Evolutionary conservation across 176 grass and related monocot genomes (phyloP).

Genomic region (Avena sativa): DNA sequence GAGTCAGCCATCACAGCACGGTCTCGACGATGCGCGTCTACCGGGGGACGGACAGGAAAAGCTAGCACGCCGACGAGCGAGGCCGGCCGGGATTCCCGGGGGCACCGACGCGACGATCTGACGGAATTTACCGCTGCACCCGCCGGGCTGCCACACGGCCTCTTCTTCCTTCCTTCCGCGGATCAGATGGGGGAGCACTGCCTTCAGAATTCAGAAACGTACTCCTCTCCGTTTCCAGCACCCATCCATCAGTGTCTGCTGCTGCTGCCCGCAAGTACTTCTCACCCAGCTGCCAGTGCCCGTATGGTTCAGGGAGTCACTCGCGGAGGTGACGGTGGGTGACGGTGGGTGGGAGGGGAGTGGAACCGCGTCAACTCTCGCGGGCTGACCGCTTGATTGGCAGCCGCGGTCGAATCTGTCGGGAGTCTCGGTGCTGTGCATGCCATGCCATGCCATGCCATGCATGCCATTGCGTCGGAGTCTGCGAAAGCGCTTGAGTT

Average conservation of each 20-base stretch:
- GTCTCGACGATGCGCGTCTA: conserved; percentile 32
- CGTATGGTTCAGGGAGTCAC: background rate
- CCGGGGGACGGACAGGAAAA: conserved; percentile 31
- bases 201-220: conserved; percentile 16
- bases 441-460: background rate
- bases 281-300: background rate
- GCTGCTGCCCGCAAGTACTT: background rate
- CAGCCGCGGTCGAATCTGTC: conserved; percentile 48
- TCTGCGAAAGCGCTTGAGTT: conserved; percentile 16
- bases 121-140: conserved; percentile 34
- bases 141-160: background rate
- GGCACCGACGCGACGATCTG: conserved; percentile 30
- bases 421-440: background rate
- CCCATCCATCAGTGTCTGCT: background rate
- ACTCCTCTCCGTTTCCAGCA: conserved; percentile 23
- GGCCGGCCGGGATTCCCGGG: conserved; percentile 48
- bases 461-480: background rate
- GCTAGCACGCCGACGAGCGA: background rate
- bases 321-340: no score
- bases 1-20: conserved; percentile 3
- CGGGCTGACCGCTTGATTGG: conserved; percentile 8
- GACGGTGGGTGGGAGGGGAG: conserved; percentile 33
- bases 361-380: conserved; percentile 44
- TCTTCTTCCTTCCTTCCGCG: background rate
- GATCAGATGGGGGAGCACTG: no score